Evolutionary conservation across 148 eudicot genomes (phyloP), one percentile per base, ranked within the genome.

Genomic region (Rhododendron williamsianum): DNA sequence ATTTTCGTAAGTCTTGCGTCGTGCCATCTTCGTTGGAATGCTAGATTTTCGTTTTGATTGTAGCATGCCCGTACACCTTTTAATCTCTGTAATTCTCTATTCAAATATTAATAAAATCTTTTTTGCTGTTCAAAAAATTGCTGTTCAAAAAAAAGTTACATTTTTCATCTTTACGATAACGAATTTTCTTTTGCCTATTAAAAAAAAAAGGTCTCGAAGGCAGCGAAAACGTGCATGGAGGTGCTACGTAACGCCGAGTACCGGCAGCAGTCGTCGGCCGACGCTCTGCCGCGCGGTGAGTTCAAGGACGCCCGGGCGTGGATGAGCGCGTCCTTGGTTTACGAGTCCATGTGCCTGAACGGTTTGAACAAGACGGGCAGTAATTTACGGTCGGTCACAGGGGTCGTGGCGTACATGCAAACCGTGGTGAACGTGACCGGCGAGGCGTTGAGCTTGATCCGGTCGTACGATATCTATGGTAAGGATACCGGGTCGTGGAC

Each of bases 261-360:
- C 87, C 91, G 98, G 7, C 48, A 88, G 16, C 21, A 27, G 16
- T 56, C 81, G 15, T 72, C 91, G 33, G 35, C 9, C 4, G 73
- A 77, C 2, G 88, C 90, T 23, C 63, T 91, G 81, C 19, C 85
- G 25, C 90, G 91, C 35, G 92, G 88, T 41, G 80, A 83, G 38
- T 30, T 90, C 80, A 88, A 89, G 79, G 90, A 95, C 86, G 91
- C 93, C 16, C 91, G 98, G 7, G 96, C 99, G 0, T 96, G 91
- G 92, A 83, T 87, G 76, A 89, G 90, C 82, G 96, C 98, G 1
- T 92, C 91, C 4, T n/a, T 94, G 36, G 91, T 89, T 0, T 94
- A 93, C 91, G 93, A 92, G 76, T 86, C 91, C 80, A 93, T 88
- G 84, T 94, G 97, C 84, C 91, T 94, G 93, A 91, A 93, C 0